phyloP scores from a whole-genome alignment of 306 rosid genomes.

The Pyrus betulifolia region DNA sequence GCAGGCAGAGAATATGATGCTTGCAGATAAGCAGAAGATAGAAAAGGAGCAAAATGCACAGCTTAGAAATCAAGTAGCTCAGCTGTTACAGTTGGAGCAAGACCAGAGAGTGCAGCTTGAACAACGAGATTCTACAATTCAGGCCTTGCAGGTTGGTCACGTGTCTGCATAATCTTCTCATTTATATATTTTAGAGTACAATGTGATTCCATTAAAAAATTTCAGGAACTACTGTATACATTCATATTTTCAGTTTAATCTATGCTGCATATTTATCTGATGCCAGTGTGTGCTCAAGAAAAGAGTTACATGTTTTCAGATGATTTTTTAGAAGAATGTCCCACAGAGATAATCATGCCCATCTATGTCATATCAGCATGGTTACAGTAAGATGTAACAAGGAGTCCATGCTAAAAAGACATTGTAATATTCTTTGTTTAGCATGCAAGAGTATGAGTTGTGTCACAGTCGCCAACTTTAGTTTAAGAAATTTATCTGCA shows the following conservation, averaged over 20 bases:
- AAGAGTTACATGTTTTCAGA: background rate
- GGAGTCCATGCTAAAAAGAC: background rate
- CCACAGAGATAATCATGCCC: background rate
- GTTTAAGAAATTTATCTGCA: too few relatives aligned
- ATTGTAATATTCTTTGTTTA: background rate
- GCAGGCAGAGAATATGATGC: conserved; percentile 80
- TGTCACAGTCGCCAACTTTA: too few relatives aligned
- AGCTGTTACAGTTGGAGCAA: conserved; percentile 75
- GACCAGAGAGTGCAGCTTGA: conserved; percentile 72
- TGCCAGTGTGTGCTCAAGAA: background rate
- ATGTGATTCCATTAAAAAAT: background rate
- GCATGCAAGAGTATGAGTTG: background rate
- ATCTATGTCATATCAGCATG: background rate
- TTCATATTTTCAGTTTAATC: background rate
- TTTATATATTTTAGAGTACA: background rate
- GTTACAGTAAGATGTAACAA: background rate
- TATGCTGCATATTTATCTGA: background rate
- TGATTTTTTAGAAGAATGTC: background rate
- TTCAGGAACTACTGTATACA: background rate
- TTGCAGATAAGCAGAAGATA: conserved; percentile 62
- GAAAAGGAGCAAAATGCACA: conserved; percentile 87
- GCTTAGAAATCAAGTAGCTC: conserved; percentile 90
- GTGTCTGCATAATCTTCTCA: background rate
- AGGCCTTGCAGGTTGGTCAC: conserved; percentile 66
- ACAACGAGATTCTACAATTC: conserved; percentile 66